Evolutionary conservation across 345 rosid genomes (phyloP), one percentile per base, ranked within the genome.

Genomic region (Carallia pectinifolia): DNA sequence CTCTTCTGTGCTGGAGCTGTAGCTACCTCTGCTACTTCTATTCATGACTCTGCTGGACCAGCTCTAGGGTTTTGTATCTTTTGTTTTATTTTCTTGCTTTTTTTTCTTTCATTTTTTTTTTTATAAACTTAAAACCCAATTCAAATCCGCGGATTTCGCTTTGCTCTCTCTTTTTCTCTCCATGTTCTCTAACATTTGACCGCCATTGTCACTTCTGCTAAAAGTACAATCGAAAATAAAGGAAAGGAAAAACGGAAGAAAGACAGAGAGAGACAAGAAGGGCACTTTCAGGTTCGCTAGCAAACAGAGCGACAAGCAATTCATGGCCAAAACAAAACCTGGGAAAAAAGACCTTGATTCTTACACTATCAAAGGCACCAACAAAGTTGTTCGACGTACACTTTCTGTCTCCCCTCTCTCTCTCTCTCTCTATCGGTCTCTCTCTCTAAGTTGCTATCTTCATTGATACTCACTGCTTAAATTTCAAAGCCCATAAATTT

Each of bases 261-360:
- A 12, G 50, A 12, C 16, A 44, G 50, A 33, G 34, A 44, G 50
- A 44, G 50, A 44, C 5, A 44, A 44, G 50, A 44, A 44, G 50
- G 50, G 17, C 50, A 44, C 16, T 10, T 44, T 44, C 50, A 10
- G 12, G 50, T 44, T 44, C 50, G 3, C 50, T 44, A 44, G 5
- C 50, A 44, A 44, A 44, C 50, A 44, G 50, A 44, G 17, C 50
- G 23, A 23, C 23, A n/a, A 16, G 6, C 58, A 3, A 64, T 68
- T 75, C 81, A 83, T 85, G 86, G 87, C 94, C 27, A 90, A 88
- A 75, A 85, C 86, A 54, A 90, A 90, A 69, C 81, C 94, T 7
- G 90, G 85, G 2, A 89, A 83, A 77, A 87, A 85, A 64, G 94
- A 84, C 85, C 87, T 90, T 4, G 97, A 90, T 53, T 83, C 92